A percentile compares a stretch with the other conserved stretches of the same genome.
These are phyloP conservation scores for Cerrena zonata DNA, from an alignment of 1,284 basidiomycete species.

Conservation along the genomic window DNA sequence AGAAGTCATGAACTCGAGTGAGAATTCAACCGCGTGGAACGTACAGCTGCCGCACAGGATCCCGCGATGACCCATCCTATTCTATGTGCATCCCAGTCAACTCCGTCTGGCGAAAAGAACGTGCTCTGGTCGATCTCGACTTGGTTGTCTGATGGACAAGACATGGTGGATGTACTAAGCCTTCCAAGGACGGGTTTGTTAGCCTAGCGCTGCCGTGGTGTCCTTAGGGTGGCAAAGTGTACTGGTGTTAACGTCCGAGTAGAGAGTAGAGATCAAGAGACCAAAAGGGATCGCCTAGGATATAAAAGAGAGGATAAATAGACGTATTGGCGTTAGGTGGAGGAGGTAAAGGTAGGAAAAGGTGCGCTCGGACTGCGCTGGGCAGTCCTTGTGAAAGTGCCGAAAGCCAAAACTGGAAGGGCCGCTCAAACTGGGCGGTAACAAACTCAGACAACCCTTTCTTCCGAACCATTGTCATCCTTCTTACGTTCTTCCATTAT, in stretches of 20 bases:
- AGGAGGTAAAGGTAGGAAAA: background rate
- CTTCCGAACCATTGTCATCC: background rate
- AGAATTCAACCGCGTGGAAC: slow-evolving; percentile 23
- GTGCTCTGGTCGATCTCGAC: slow-evolving; percentile 46
- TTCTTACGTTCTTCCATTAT: background rate
- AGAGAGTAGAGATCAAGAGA: background rate
- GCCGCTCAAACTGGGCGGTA: no score
- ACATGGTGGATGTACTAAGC: no score
- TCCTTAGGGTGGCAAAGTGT: background rate
- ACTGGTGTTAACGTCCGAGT: background rate
- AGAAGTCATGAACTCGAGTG: slow-evolving; percentile 2
- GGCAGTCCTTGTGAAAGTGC: background rate
- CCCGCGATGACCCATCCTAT: slow-evolving; percentile 75
- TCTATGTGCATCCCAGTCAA: slow-evolving; percentile 58
- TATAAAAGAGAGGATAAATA: no score
- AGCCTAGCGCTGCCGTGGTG: no score
- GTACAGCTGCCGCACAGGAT: slow-evolving; percentile 51
- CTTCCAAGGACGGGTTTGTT: no score
- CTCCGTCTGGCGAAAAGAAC: slow-evolving; percentile 51
- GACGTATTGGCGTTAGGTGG: background rate
- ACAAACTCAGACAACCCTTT: background rate
- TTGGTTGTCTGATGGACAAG: slow-evolving; percentile 52
- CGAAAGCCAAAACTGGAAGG: no score
- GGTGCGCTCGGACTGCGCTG: background rate
- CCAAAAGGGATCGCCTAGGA: background rate